Conservation (phyloP, 78 protist genomes). For the Creolimax fragrantissima region DNA sequence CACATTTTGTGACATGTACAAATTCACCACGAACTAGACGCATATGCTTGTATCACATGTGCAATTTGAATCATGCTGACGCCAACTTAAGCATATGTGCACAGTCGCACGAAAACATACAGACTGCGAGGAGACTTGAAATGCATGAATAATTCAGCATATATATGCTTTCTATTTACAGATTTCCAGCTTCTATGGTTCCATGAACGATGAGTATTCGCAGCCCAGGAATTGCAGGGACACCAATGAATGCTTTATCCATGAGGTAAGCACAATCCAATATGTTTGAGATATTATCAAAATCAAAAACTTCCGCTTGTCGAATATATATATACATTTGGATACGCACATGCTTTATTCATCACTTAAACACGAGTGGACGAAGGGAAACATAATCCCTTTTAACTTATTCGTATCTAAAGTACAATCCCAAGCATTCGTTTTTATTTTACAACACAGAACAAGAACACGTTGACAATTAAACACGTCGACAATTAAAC, state of each 20-base stretch:
- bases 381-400: no score
- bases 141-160: no score
- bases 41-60: neutral
- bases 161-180: neutral
- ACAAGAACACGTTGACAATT: neutral
- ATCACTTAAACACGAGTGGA: neutral
- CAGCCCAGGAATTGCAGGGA: neutral
- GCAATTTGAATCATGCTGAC: neutral
- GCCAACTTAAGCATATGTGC: neutral
- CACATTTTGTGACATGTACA: neutral
- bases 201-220: constrained; percentile 8
- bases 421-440: neutral
- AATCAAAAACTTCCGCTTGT: no score
- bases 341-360: neutral
- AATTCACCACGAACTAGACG: neutral
- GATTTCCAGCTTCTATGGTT: constrained; percentile 3
- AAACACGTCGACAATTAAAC: neutral
- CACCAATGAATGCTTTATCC: neutral
- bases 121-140: no score
- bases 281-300: neutral
- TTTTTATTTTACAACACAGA: neutral
- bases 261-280: neutral
- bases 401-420: neutral
- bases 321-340: neutral
- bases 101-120: neutral